Percentiles rank a stretch among this genome's conserved stretches.
Evolutionary conservation across 805 yeast genomes (phyloP).

Genomic region (Peterozyma xylosa): DNA sequence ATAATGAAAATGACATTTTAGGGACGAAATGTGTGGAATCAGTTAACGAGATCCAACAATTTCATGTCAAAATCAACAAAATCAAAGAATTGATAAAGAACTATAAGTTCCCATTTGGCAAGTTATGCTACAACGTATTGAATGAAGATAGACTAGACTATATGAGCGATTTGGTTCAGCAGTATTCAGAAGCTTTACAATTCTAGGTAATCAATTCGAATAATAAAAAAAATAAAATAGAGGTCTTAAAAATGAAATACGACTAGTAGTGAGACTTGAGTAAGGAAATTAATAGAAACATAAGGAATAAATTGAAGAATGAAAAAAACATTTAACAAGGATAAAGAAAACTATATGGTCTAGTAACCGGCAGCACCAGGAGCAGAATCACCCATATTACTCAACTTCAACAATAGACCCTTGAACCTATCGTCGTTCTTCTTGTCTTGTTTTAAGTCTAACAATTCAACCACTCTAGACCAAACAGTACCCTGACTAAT

Average conservation of each 20-base stretch:
- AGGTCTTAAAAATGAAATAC: too few species aligned
- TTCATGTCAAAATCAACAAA: constrained; percentile 19
- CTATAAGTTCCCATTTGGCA: constrained; percentile 28
- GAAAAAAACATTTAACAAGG: too few species aligned
- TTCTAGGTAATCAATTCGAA: constrained; percentile 11
- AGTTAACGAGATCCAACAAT: constrained; percentile 22
- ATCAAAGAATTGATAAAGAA: constrained; percentile 22
- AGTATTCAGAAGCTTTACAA: constrained; percentile 30
- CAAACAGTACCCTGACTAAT: constrained; percentile 43
- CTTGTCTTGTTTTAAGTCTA: constrained; percentile 21
- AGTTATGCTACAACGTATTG: constrained; percentile 26
- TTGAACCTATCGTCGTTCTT: constrained; percentile 50
- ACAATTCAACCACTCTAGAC: constrained; percentile 47
- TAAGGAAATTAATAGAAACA: too few species aligned
- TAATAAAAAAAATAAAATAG: too few species aligned
- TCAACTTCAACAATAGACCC: constrained; percentile 40
- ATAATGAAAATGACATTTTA: constrained; percentile 10
- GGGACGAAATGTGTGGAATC: constrained; percentile 8
- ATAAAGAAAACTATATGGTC: not conserved
- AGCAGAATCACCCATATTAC: constrained; percentile 42
- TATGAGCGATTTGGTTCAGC: constrained; percentile 29
- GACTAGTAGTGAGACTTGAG: too few species aligned
- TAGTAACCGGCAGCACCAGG: constrained; percentile 54
- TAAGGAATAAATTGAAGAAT: too few species aligned
- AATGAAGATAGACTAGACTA: constrained; percentile 28